Evolutionary conservation across 208 protist species (phyloP).

Genomic region (Wallacemonas sp.): DNA sequence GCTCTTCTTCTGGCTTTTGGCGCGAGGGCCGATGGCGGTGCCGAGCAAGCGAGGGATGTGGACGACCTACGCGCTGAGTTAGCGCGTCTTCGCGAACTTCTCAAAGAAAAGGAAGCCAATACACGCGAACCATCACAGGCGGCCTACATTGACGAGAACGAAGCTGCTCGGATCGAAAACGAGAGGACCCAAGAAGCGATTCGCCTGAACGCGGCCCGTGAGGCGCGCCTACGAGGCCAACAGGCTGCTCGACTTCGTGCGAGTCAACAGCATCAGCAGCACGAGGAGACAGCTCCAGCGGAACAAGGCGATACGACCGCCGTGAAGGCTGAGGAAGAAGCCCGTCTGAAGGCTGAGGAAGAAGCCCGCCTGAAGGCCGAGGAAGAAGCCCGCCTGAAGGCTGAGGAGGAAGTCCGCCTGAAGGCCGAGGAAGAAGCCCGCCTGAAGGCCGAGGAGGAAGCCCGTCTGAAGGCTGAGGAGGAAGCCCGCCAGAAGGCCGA

Average conservation of each 20-base stretch:
- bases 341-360: neutral
- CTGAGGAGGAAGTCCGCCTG: conserved; percentile 6
- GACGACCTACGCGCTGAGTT: neutral
- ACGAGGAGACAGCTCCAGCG: neutral
- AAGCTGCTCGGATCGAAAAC: neutral
- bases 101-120: neutral
- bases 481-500: conserved; percentile 6
- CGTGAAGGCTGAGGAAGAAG: neutral
- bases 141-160: neutral
- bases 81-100: neutral
- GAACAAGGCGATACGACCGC: neutral
- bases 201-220: neutral
- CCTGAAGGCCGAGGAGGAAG: conserved; percentile 1
- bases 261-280: neutral
- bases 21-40: neutral
- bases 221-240: neutral
- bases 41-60: neutral
- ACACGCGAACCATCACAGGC: neutral
- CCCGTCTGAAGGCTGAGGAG: conserved; percentile 6
- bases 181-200: neutral
- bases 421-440: neutral
- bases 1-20: neutral
- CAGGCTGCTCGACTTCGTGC: neutral
- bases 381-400: conserved; percentile 1
- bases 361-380: neutral